Conservation (phyloP, 768 basidiomycete genomes). For the Russula virescens region DNA sequence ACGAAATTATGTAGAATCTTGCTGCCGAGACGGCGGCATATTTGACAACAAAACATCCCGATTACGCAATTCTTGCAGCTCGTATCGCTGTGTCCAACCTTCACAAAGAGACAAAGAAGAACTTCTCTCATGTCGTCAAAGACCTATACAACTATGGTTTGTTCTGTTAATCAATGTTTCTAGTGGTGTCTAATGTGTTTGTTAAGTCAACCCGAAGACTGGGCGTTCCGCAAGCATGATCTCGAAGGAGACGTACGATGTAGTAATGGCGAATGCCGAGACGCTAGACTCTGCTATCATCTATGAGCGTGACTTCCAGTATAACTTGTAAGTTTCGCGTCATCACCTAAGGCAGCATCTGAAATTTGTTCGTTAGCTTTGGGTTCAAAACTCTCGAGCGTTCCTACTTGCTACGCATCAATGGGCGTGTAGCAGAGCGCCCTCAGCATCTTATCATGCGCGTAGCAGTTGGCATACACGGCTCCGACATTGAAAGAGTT, state of each 20-base stretch:
- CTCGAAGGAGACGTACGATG: conserved; percentile 75
- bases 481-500: conserved; percentile 78
- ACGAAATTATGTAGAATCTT: conserved; percentile 58
- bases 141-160: conserved; percentile 86
- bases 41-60: conserved; percentile 94
- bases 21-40: conserved; percentile 97
- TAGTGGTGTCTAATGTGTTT: background rate
- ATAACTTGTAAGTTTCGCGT: conserved; percentile 71
- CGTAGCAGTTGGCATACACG: conserved; percentile 96
- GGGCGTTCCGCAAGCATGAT: conserved; percentile 85
- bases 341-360: background rate
- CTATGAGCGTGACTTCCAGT: conserved; percentile 96
- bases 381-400: conserved; percentile 99
- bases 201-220: conserved; percentile 90
- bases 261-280: conserved; percentile 77
- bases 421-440: conserved; percentile 92
- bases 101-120: conserved; percentile 99
- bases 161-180: conserved; percentile 21
- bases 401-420: conserved; percentile 91
- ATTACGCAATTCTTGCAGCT: conserved; percentile 97
- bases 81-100: conserved; percentile 98
- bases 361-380: conserved; percentile 48
- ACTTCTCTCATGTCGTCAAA: conserved; percentile 84
- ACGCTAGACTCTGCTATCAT: conserved; percentile 90
- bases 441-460: conserved; percentile 99